Evolutionary conservation across 495 filamentous ascomycete genomes (phyloP), one percentile per base, ranked within the genome.

Genomic region (Filosporella fistucella): DNA sequence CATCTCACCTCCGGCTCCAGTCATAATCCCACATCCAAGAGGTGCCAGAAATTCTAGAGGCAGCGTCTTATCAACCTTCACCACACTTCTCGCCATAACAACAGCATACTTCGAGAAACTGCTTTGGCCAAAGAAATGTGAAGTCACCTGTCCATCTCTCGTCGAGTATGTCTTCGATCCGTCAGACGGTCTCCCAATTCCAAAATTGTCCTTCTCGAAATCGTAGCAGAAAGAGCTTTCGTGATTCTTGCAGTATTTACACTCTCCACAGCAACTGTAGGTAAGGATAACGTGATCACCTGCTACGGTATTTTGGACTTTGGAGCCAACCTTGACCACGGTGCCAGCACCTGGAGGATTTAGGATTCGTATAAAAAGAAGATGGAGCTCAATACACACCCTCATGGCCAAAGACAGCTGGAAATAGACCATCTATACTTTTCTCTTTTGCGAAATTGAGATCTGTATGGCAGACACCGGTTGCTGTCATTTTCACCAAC

Each of bases 361-460:
- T 47, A 21, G 10, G 26, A 34, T 23, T 3, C 2, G 11, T 34
- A 22, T 16, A 33, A 3, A 6, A 34, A 22, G 18, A 11, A 21
- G 2, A 17, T 17, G 2, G 3, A 17, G 18, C 10, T 33, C 14
- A 12, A 8, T 37, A 51, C 26, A n/a, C n/a, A 51, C 49, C 49
- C 60, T 80, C 76, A 47, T 80, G 76, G 12, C 76, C 75, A 14
- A 78, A 66, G 6, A 71, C 69, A 11, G 59, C 63, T 2, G 69
- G 69, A 20, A 54, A 66, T 3, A 55, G 39, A 2, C 67, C 62
- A 0, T 61, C 38, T 2, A 67, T 63, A 8, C 68, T 57, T 8
- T 23, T 43, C 17, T 65, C 67, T 13, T 63, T 38, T 30, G 63
- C 60, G 24, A 71, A 47, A n/a, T 42, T 44, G 23, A 70, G 45